Percentiles rank a stretch among this genome's conserved stretches.
Conservation (phyloP, 1,284 basidiomycete species). For the Schizophyllum amplum region DNA sequence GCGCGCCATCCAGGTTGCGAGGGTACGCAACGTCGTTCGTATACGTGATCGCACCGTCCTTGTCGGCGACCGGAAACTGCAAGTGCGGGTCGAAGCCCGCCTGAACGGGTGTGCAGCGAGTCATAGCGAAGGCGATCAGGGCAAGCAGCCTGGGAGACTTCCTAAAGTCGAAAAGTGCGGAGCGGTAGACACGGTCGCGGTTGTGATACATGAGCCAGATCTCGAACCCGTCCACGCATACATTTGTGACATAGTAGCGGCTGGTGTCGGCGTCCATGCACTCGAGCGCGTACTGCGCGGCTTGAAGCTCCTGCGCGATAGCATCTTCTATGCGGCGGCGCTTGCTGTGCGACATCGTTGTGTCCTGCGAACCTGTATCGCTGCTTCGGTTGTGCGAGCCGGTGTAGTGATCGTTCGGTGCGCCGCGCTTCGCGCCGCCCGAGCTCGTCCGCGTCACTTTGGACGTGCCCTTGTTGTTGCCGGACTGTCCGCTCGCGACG, state of each 20-base stretch:
- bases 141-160: background rate
- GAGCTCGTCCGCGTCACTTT: too few species aligned
- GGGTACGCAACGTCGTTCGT: background rate
- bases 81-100: background rate
- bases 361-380: too few species aligned
- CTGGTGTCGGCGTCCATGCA: background rate
- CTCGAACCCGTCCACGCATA: background rate
- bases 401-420: too few species aligned
- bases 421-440: too few species aligned
- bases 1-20: background rate
- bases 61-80: background rate
- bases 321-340: background rate
- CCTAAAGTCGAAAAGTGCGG: background rate
- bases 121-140: background rate
- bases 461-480: too few species aligned
- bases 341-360: background rate
- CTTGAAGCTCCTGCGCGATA: background rate
- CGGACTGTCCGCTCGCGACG: too few species aligned
- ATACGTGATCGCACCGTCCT: background rate
- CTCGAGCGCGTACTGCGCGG: background rate
- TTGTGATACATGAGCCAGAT: background rate
- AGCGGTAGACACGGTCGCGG: background rate
- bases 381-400: background rate
- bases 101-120: background rate
- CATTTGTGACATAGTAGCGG: background rate